Evolutionary conservation across 495 filamentous ascomycete genomes (phyloP).

Genomic region (Sporormia fimetaria): DNA sequence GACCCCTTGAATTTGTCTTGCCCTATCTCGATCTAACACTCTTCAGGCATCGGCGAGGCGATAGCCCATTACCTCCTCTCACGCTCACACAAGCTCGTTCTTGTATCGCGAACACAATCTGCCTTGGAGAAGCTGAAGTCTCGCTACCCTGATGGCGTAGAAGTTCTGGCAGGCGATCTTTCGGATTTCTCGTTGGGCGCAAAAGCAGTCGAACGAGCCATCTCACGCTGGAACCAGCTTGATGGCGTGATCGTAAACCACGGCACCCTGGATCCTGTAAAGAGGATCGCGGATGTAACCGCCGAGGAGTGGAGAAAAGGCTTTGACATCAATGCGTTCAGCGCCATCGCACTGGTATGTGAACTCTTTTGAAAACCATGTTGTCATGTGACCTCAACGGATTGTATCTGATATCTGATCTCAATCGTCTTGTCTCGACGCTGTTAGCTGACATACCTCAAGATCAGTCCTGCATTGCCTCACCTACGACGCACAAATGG

Average conservation of each 20-base stretch:
- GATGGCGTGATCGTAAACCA: constrained; percentile 86
- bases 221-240: constrained; percentile 55
- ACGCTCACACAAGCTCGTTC: constrained; percentile 57
- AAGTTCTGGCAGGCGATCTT: constrained; percentile 65
- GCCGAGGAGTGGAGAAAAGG: constrained; percentile 60
- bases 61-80: constrained; percentile 61
- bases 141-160: constrained; percentile 55
- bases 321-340: constrained; percentile 79
- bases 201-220: constrained; percentile 50
- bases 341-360: constrained; percentile 62
- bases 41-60: constrained; percentile 65
- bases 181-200: constrained; percentile 50
- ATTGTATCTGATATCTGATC: neutral
- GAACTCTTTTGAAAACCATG: neutral
- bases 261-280: constrained; percentile 68
- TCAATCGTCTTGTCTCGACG: neutral
- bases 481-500: constrained; percentile 47
- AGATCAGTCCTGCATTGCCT: constrained; percentile 67
- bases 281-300: constrained; percentile 51
- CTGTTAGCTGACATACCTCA: constrained; percentile 1
- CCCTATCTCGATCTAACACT: constrained; percentile 11
- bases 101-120: constrained; percentile 58
- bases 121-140: constrained; percentile 55
- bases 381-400: too few relatives aligned
- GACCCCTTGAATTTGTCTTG: neutral